A percentile compares a stretch with the other conserved stretches of the same genome.
These are phyloP conservation scores for Candida silvatica DNA, from an alignment of 805 yeast species.

Conservation along the genomic window DNA sequence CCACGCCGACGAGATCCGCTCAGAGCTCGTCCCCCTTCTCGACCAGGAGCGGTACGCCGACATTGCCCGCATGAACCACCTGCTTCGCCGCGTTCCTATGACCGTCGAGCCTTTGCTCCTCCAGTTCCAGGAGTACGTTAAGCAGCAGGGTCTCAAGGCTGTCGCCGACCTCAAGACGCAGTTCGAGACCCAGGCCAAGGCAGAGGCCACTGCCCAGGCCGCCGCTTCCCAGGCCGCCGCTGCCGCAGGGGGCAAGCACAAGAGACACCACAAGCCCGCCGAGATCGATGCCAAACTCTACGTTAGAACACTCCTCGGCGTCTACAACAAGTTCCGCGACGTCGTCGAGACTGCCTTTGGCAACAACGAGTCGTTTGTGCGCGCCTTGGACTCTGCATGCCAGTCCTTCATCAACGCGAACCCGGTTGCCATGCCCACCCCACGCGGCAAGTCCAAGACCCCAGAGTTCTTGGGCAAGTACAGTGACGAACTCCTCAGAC, in stretches of 20 bases:
- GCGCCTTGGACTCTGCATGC: conserved; percentile 86
- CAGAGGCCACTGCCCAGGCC: conserved; percentile 1
- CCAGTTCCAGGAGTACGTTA: conserved; percentile 65
- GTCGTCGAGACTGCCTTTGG: conserved; percentile 63
- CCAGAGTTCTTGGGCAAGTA: conserved; percentile 90
- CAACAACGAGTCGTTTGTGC: conserved; percentile 69
- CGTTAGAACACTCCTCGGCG: conserved; percentile 64
- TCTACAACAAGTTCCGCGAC: conserved; percentile 57
- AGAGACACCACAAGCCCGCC: not conserved
- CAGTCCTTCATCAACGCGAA: conserved; percentile 76
- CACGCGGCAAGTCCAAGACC: conserved; percentile 61
- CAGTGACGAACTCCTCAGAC: conserved; percentile 75
- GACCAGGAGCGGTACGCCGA: conserved; percentile 67
- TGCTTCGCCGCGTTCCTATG: conserved; percentile 70
- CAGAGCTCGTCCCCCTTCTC: conserved; percentile 67
- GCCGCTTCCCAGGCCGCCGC: not conserved
- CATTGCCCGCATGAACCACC: conserved; percentile 65
- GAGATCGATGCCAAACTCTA: conserved; percentile 67
- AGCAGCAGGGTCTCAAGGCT: conserved; percentile 51
- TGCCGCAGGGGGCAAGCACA: not conserved
- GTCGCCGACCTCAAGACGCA: conserved; percentile 44
- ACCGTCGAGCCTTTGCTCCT: conserved; percentile 74
- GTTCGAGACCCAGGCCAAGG: conserved; percentile 11
- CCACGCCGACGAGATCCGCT: conserved; percentile 69
- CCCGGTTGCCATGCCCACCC: conserved; percentile 62